Evolutionary conservation across 257 asterid genomes (phyloP).

Genomic region (Linderniella brevidens): DNA sequence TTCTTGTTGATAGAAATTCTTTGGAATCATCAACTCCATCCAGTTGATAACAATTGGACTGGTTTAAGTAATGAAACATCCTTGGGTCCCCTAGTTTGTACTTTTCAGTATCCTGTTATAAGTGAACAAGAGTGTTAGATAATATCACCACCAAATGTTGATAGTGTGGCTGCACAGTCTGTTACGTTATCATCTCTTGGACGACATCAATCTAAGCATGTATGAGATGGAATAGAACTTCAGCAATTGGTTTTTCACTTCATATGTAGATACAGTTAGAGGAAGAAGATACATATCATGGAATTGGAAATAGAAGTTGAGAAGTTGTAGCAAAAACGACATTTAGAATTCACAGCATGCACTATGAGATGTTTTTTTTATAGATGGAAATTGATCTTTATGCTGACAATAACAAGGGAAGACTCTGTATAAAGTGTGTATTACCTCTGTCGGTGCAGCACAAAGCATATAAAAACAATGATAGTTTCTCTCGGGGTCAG

Average conservation of each 20-base stretch:
- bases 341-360: neutral
- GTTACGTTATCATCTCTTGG: no score
- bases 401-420: constrained; percentile 1
- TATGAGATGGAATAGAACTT: no score
- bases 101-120: constrained; percentile 44
- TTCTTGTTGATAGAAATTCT: constrained; percentile 60
- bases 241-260: no score
- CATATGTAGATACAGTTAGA: no score
- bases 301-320: no score
- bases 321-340: no score
- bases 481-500: constrained; percentile 91
- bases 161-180: neutral
- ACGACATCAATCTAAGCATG: no score
- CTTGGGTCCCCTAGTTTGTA: constrained; percentile 62
- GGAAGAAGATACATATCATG: no score
- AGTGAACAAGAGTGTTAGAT: neutral
- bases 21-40: constrained; percentile 59
- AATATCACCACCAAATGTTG: neutral
- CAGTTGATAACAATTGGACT: constrained; percentile 48
- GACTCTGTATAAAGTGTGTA: neutral
- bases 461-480: constrained; percentile 93
- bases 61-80: constrained; percentile 68
- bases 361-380: neutral
- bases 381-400: neutral
- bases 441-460: constrained; percentile 82